Conservation (phyloP, 768 basidiomycete species). For the Leccinum arenicola region DNA sequence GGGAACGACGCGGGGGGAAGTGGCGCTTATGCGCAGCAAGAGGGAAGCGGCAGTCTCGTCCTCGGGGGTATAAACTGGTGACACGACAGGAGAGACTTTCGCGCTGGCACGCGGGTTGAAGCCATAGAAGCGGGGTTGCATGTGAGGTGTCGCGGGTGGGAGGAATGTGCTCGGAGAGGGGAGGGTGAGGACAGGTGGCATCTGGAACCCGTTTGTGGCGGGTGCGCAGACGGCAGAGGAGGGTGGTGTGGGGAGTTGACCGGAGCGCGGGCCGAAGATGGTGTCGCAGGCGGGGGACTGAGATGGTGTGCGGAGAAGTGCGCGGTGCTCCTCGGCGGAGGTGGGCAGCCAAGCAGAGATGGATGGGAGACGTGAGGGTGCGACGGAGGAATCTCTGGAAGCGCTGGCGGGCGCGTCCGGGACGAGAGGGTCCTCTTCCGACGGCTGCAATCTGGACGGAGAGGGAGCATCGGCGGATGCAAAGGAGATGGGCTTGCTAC, state of each 20-base stretch:
- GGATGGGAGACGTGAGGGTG: slow-evolving; percentile 50
- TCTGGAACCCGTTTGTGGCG: slow-evolving; percentile 28
- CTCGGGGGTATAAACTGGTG: slow-evolving; percentile 43
- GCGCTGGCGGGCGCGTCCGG: background rate
- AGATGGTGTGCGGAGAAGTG: slow-evolving; percentile 35
- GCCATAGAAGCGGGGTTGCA: slow-evolving; percentile 24
- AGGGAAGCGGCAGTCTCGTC: slow-evolving; percentile 71
- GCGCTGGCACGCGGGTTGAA: slow-evolving; percentile 18
- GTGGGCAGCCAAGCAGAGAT: slow-evolving; percentile 66
- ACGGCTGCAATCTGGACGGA: background rate
- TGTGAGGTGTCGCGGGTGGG: slow-evolving; percentile 7
- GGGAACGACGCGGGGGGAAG: slow-evolving; percentile 12
- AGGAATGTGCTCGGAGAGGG: slow-evolving; percentile 30
- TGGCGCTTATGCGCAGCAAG: slow-evolving; percentile 56
- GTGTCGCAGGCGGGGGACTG: slow-evolving; percentile 34
- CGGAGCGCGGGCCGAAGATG: slow-evolving; percentile 13
- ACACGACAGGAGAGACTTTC: slow-evolving; percentile 22
- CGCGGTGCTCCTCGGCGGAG: slow-evolving; percentile 18
- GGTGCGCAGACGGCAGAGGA: slow-evolving; percentile 51
- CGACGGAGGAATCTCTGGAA: background rate
- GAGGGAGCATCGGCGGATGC: background rate
- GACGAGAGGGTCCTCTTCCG: background rate
- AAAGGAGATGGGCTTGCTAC: slow-evolving; percentile 19
- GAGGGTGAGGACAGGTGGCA: slow-evolving; percentile 43
- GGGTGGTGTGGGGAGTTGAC: slow-evolving; percentile 54